Conservation (phyloP, 1,284 basidiomycete species). For the Pseudomicrostroma phylloplanum region DNA sequence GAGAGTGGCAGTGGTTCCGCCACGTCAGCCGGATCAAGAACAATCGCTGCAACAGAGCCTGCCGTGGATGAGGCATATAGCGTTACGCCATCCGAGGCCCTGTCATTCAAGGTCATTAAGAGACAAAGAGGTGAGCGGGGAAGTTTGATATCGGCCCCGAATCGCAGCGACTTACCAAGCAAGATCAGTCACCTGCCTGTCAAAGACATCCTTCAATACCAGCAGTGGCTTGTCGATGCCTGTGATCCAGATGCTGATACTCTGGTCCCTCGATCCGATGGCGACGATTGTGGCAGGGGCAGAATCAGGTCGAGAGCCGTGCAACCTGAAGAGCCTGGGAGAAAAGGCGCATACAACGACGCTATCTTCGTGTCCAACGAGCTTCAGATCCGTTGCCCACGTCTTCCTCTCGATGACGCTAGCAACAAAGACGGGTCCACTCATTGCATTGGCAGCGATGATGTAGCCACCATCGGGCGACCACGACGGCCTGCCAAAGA, state of each 20-base stretch:
- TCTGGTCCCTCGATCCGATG: slow-evolving; percentile 31
- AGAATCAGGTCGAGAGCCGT: slow-evolving; percentile 17
- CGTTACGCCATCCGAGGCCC: slow-evolving; percentile 66
- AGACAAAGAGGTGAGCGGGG: background rate
- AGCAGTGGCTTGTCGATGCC: slow-evolving; percentile 80
- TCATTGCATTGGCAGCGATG: slow-evolving; percentile 93
- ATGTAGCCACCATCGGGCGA: slow-evolving; percentile 97
- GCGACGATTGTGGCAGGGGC: slow-evolving; percentile 35
- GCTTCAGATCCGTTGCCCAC: slow-evolving; percentile 55
- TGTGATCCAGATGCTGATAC: slow-evolving; percentile 33
- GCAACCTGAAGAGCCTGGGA: slow-evolving; percentile 34
- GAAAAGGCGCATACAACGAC: slow-evolving; percentile 66
- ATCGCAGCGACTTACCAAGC: slow-evolving; percentile 65
- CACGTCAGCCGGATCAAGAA: slow-evolving; percentile 55
- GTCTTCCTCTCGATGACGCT: slow-evolving; percentile 74
- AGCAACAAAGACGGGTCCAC: slow-evolving; percentile 94
- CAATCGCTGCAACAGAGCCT: slow-evolving; percentile 81
- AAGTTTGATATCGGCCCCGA: background rate
- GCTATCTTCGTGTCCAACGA: slow-evolving; percentile 95
- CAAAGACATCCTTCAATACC: slow-evolving; percentile 87
- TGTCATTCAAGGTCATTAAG: slow-evolving; percentile 3
- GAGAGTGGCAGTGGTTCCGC: background rate
- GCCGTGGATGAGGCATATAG: slow-evolving; percentile 94
- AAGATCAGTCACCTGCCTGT: slow-evolving; percentile 87
- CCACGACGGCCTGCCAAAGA: slow-evolving; percentile 91